Evolutionary conservation across 2,329 filamentous ascomycete species (phyloP).

Genomic region (Emericellopsis atlantica): DNA sequence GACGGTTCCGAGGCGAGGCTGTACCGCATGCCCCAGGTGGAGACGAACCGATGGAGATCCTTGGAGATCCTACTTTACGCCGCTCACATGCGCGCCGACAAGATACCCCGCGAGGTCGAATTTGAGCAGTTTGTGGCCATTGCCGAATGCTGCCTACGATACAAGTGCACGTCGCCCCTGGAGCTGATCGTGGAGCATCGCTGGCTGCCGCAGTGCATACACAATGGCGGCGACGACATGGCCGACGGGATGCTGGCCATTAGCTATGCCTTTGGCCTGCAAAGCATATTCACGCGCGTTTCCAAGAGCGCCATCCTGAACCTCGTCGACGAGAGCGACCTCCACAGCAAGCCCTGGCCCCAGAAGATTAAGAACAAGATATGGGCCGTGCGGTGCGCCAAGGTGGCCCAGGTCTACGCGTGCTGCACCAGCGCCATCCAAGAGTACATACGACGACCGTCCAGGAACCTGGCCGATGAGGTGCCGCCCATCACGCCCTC

Average conservation of each 20-base stretch:
- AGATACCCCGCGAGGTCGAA: conserved; percentile 29
- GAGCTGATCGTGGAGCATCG: conserved; percentile 35
- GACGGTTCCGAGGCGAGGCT: conserved; percentile 31
- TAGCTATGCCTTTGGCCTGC: conserved; percentile 37
- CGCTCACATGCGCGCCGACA: conserved; percentile 34
- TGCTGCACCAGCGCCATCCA: conserved; percentile 29
- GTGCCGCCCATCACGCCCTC: conserved; percentile 7
- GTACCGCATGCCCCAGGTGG: conserved; percentile 39
- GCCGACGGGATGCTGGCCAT: conserved; percentile 37
- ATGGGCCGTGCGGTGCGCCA: conserved; percentile 32
- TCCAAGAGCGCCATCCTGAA: conserved; percentile 36
- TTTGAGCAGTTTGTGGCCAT: conserved; percentile 39
- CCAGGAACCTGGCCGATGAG: conserved; percentile 8
- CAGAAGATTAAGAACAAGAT: conserved; percentile 32
- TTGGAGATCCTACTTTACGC: conserved; percentile 36
- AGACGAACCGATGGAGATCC: conserved; percentile 25
- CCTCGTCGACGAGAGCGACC: conserved; percentile 26
- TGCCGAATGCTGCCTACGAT: conserved; percentile 34
- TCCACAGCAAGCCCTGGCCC: conserved; percentile 32
- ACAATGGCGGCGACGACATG: conserved; percentile 32
- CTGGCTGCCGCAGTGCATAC: conserved; percentile 40
- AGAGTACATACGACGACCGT: conserved; percentile 27
- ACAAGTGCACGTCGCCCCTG: conserved; percentile 37
- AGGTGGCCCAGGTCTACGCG: conserved; percentile 35
- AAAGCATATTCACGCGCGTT: conserved; percentile 33